Evolutionary conservation across 78 protist genomes (phyloP).

Genomic region (Polysphondylium violaceum): DNA sequence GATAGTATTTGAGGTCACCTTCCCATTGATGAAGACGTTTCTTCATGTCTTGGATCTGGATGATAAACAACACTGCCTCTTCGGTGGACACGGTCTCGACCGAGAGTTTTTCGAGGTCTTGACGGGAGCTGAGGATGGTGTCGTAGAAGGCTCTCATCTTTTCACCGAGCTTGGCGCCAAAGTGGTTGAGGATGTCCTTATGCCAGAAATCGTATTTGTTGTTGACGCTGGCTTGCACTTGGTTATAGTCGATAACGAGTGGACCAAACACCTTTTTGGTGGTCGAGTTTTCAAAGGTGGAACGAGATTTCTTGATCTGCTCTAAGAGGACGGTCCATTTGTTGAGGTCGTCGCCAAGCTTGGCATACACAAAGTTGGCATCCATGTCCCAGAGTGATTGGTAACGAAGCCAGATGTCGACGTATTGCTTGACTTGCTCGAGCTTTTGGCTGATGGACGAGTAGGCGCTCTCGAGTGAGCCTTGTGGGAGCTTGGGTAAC

Average conservation of each 20-base stretch:
- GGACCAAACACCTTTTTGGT: conserved; percentile 88
- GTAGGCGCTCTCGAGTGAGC: conserved; percentile 74
- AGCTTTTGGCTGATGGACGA: conserved; percentile 72
- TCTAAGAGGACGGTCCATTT: conserved; percentile 86
- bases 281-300: conserved; percentile 89
- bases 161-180: conserved; percentile 79
- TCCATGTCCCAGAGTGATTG: conserved; percentile 98
- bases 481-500: conserved; percentile 81
- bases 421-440: conserved; percentile 73
- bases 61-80: conserved; percentile 91
- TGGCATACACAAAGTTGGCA: conserved; percentile 41
- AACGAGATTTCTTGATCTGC: conserved; percentile 85
- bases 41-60: conserved; percentile 88
- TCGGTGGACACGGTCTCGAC: conserved; percentile 89
- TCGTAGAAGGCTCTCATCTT: conserved; percentile 60
- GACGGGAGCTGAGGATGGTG: conserved; percentile 50
- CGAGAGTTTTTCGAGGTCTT: conserved; percentile 84
- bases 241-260: conserved; percentile 86
- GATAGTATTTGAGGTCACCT: conserved; percentile 24
- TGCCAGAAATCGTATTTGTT: conserved; percentile 94
- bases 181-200: conserved; percentile 84
- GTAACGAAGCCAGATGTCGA: conserved; percentile 93
- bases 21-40: conserved; percentile 63
- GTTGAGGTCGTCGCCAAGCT: conserved; percentile 90
- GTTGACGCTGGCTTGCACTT: conserved; percentile 93